These are phyloP conservation scores for Phytophthora ramorum DNA, from an alignment of 352 stramenopile genomes.

Conservation along the genomic window DNA sequence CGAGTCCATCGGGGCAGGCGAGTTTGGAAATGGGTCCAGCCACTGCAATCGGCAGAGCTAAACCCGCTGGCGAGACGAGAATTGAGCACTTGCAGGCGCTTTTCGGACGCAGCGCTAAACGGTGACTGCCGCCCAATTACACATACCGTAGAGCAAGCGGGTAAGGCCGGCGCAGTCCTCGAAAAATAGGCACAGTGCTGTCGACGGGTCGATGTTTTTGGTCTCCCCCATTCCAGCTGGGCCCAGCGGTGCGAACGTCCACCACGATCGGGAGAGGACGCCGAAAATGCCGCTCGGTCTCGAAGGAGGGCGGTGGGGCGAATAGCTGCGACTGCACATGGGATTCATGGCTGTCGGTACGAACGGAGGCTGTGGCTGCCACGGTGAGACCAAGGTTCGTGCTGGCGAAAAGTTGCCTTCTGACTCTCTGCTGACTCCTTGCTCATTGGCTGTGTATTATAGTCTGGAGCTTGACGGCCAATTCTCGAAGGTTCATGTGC, in stretches of 20 bases:
- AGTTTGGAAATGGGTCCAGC: slow-evolving; percentile 1
- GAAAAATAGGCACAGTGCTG: too few species aligned
- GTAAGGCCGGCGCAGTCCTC: too few species aligned
- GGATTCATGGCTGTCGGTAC: not conserved
- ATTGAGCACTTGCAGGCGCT: not conserved
- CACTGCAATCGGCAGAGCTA: slow-evolving; percentile 8
- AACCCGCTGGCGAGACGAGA: not conserved
- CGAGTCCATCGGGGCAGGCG: slow-evolving; percentile 25
- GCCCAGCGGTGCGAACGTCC: not conserved
- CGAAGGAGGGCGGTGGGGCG: not conserved
- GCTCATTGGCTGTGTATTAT: not conserved
- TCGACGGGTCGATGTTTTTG: not conserved
- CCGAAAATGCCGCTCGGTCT: not conserved
- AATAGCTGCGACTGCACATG: not conserved
- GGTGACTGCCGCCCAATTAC: too few species aligned
- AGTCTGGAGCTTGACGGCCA: too few species aligned
- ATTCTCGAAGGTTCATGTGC: not conserved
- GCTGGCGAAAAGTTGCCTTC: not conserved
- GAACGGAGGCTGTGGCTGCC: too few species aligned
- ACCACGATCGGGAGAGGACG: not conserved
- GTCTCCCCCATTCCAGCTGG: not conserved
- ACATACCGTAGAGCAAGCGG: too few species aligned
- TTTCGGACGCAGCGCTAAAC: too few species aligned
- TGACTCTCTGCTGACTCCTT: not conserved
- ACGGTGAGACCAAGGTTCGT: not conserved